Conservation (phyloP, 192 early-diverging fungal genomes). For the Umbelopsis ramanniana region DNA sequence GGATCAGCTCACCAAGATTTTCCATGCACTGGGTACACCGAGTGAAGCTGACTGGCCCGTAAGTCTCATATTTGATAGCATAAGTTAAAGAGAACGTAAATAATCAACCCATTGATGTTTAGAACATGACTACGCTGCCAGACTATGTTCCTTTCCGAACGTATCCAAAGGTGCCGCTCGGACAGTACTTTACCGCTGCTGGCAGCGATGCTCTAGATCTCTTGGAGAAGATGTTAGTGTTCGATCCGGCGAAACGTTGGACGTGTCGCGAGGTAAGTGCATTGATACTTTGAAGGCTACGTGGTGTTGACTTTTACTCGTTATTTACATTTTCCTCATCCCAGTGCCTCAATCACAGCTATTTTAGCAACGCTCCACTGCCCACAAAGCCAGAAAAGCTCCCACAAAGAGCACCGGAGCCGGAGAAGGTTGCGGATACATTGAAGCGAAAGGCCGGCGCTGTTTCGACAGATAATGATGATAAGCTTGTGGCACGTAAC, state of each 20-base stretch:
- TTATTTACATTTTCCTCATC: constrained; percentile 4
- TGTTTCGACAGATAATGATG: not conserved
- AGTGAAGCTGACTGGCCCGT: constrained; percentile 82
- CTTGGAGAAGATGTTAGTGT: constrained; percentile 84
- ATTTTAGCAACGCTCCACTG: constrained; percentile 73
- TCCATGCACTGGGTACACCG: constrained; percentile 81
- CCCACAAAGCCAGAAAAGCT: constrained; percentile 72
- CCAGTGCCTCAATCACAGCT: constrained; percentile 70
- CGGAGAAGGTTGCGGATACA: constrained; percentile 15
- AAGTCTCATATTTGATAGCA: not conserved
- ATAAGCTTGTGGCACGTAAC: not conserved
- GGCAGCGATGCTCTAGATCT: constrained; percentile 82
- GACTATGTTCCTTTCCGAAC: constrained; percentile 73
- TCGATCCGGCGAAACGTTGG: constrained; percentile 82
- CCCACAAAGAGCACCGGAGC: constrained; percentile 54
- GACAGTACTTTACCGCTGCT: constrained; percentile 83
- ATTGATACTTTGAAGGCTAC: not conserved
- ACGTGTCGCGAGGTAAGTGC: constrained; percentile 73
- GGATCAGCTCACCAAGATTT: constrained; percentile 77
- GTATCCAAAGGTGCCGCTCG: constrained; percentile 73
- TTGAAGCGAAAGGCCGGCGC: constrained; percentile 27
- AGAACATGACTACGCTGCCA: constrained; percentile 73
- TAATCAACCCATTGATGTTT: constrained; percentile 3
- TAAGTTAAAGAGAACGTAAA: not conserved
- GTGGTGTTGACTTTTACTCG: no score